A percentile compares a stretch with the other conserved stretches of the same genome.
Evolutionary conservation across 1,139 yeast genomes (phyloP).

Genomic region (Magnusiomyces tetraspermus): DNA sequence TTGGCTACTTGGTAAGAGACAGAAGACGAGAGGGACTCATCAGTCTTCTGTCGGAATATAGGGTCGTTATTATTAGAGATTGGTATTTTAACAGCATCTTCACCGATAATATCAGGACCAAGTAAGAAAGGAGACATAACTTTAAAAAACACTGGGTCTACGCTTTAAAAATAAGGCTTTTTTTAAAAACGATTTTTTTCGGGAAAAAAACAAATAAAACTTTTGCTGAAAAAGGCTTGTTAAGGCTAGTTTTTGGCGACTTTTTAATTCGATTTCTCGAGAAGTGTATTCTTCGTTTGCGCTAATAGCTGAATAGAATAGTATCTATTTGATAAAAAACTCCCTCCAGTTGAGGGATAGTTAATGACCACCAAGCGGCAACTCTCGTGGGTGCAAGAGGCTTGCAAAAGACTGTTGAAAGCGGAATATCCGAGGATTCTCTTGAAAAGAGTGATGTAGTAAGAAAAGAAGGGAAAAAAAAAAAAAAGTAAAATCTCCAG

Average conservation of each 20-base stretch:
- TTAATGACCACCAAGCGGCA: slow-evolving; percentile 22
- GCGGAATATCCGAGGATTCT: slow-evolving; percentile 12
- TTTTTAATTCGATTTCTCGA: no score
- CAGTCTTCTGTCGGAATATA: slow-evolving; percentile 10
- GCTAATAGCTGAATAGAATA: background rate
- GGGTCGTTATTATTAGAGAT: slow-evolving; percentile 7
- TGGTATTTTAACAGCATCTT: slow-evolving; percentile 11
- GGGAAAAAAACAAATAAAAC: background rate
- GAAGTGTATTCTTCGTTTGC: background rate
- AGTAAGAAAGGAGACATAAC: slow-evolving; percentile 15
- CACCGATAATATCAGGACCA: slow-evolving; percentile 13
- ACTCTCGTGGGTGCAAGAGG: slow-evolving; percentile 21
- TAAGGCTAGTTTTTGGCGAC: background rate
- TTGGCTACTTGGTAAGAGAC: slow-evolving; percentile 2
- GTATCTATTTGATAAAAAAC: slow-evolving; percentile 1
- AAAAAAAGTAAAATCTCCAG: slow-evolving; percentile 6
- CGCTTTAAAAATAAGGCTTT: background rate
- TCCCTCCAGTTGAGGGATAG: slow-evolving; percentile 20
- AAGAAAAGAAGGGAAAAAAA: slow-evolving; percentile 10
- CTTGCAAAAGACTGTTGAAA: slow-evolving; percentile 10
- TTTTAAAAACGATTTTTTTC: background rate
- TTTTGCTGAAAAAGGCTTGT: background rate
- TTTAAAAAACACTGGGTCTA: background rate
- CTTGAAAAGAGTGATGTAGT: background rate
- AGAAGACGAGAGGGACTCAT: background rate